Base-by-base conservation (phyloP, 768 basidiomycete genomes). In the Lentinus brumalis region DNA sequence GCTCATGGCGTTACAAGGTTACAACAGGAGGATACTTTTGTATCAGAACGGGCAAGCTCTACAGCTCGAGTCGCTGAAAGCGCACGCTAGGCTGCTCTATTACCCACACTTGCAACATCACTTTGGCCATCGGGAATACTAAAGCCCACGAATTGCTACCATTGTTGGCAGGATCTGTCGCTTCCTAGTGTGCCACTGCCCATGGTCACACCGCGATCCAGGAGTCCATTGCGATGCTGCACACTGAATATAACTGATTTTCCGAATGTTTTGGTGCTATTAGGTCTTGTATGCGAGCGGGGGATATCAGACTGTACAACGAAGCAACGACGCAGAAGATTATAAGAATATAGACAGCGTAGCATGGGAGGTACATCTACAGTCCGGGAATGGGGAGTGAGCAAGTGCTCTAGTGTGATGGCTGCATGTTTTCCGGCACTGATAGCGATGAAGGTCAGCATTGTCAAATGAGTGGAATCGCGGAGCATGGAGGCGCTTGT, bases 401-500 rank as follows among this genome's bases (percentile, higher is more conserved):
- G 47, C 54, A 79, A 73, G 62, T 81, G 84, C 62, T 35, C 35
- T 35, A 35, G 35, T 35, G 35, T 35, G 35, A 35, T 35, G 84
- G 76, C 49, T 83, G 73, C 79, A 85, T 83, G 39, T 76, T 77
- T 64, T 83, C 80, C 35, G 86, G 85, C 74, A 86, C 83, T 85
- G 61, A 11, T 58, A 32, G 31, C 2, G 14, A 2, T 26, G 21
- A 31, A 39, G 40, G 66, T 67, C n/a, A 67, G 65, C 42, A 40
- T 31, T 9, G 35, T 35, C 35, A 35, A 7, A 35, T 35, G 7
- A 35, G 35, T 6, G 35, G 35, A 3, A 35, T 35, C 7, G 11
- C 35, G 11, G 35, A 35, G 11, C 6, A 35, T 35, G 35, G 35
- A 35, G 11, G 35, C 35, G 35, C 35, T 6, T 35, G 35, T 6